Evolutionary conservation across 352 stramenopile genomes (phyloP).

Genomic region (Phytophthora tubulina): DNA sequence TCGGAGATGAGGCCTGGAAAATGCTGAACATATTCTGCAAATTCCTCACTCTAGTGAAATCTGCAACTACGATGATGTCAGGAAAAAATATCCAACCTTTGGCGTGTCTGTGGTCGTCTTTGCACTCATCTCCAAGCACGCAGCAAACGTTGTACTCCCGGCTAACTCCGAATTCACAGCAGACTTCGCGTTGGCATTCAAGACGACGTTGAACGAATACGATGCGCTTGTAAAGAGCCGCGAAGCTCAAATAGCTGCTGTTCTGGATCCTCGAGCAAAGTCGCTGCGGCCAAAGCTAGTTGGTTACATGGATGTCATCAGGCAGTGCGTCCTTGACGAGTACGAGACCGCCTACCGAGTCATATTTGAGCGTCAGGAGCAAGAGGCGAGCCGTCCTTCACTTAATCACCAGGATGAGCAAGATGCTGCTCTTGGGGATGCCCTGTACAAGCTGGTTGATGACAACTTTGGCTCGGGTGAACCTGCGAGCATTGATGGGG

Average conservation of each 20-base stretch:
- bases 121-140: constrained; percentile 3
- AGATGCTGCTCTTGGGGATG: constrained; percentile 5
- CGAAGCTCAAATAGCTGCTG: constrained; percentile 25
- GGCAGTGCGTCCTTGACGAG: constrained; percentile 3
- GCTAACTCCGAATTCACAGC: not conserved
- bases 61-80: constrained; percentile 24
- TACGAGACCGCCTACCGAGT: constrained; percentile 4
- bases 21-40: constrained; percentile 6
- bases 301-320: constrained; percentile 6
- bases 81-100: constrained; percentile 28
- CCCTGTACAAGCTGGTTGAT: constrained; percentile 7
- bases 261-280: constrained; percentile 25
- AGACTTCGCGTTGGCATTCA: constrained; percentile 20
- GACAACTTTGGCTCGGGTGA: constrained; percentile 14
- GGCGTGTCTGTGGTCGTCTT: constrained; percentile 17
- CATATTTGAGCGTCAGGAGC: not conserved
- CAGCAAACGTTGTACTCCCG: not conserved
- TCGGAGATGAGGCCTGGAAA: not conserved
- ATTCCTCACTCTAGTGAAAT: constrained; percentile 27
- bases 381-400: not conserved
- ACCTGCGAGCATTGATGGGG: not conserved
- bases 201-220: constrained; percentile 22
- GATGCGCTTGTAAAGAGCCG: not conserved
- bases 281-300: not conserved
- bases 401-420: constrained; percentile 14